Base-by-base conservation (phyloP, 768 basidiomycete genomes). In the Phanerodontia chrysosporium region DNA sequence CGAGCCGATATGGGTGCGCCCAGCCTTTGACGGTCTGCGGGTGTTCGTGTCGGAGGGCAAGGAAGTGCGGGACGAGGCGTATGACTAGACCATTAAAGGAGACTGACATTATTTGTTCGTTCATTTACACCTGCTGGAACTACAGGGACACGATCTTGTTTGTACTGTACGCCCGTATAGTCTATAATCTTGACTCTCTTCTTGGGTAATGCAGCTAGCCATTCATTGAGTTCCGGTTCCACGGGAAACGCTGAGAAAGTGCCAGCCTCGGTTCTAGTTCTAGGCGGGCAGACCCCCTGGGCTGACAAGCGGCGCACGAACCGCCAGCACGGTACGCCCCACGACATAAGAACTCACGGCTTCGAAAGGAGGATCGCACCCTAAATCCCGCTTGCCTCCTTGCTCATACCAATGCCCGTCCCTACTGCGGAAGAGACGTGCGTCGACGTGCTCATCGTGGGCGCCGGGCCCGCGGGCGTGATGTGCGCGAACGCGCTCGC, bases 11-110 rank as follows among this genome's bases (percentile, higher is more conserved):
- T 91, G 87, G 86, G 68, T 90, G 1, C 75, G 89, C 49, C 91
- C 91, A 12, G 84, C 86, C 24, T 85, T 85, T 69, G 91, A 93
- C 65, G 91, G 91, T 0, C 71, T 93, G 62, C 76, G 82, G 25
- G 75, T 91, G 8, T 69, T 77, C 45, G 69, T 89, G 59, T 67
- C 71, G 52, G 60, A 62, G 18, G 71, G 75, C 30, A 78, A 76
- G 30, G 59, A 58, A 25, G 78, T 83, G n/a, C 59, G 65, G 46
- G 88, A 89, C 58, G 79, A 81, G 51, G 84, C 72, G 13, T 87
- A 86, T 67, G 56, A 67, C 46, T 28, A 42, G 39, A 18, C 10
- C 4, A 18, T 7, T 14, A 35, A 7, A 35, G 32, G 7, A 35
- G 32, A 21, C 45, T 48, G 45, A 27, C n/a, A 18, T 35, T 35